Percentiles rank a stretch among this genome's conserved stretches.
Conservation (phyloP, 2,329 filamentous ascomycete species). For the Pestalotiopsis sp. region DNA sequence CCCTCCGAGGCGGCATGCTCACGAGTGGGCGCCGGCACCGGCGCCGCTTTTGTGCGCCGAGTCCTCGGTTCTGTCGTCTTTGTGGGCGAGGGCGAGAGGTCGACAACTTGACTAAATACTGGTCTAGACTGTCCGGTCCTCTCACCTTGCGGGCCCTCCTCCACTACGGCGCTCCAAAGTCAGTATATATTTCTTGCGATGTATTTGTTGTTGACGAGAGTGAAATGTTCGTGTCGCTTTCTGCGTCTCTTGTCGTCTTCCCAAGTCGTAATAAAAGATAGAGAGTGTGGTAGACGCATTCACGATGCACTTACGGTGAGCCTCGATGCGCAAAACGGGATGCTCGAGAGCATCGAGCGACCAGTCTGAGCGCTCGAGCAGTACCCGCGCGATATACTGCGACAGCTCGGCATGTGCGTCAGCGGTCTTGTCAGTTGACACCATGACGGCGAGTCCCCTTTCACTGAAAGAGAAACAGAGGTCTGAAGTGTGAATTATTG, state of each 20-base stretch:
- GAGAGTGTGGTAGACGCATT: not conserved
- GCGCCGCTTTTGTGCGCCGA: not conserved
- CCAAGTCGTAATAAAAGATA: not conserved
- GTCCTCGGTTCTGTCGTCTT: not conserved
- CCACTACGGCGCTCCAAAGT: not conserved
- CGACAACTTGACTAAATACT: conserved; percentile 3
- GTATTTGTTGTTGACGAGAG: not conserved
- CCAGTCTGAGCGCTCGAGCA: conserved; percentile 2
- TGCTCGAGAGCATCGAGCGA: not conserved
- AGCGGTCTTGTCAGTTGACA: not conserved
- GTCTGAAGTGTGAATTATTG: not conserved
- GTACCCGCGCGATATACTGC: not conserved
- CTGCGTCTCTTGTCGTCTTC: not conserved
- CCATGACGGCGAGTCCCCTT: not conserved
- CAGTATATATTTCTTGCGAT: not conserved
- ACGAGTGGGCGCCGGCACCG: not conserved
- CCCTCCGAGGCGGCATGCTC: not conserved
- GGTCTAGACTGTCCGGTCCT: not conserved
- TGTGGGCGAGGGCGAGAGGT: not conserved
- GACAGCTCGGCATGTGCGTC: not conserved
- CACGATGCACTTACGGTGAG: not conserved
- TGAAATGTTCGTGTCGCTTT: not conserved
- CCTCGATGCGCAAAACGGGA: conserved; percentile 4
- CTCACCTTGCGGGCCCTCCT: not conserved
- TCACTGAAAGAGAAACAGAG: not conserved